Evolutionary conservation across 208 protist genomes (phyloP).

Genomic region (Wallacemonas rigidus): DNA sequence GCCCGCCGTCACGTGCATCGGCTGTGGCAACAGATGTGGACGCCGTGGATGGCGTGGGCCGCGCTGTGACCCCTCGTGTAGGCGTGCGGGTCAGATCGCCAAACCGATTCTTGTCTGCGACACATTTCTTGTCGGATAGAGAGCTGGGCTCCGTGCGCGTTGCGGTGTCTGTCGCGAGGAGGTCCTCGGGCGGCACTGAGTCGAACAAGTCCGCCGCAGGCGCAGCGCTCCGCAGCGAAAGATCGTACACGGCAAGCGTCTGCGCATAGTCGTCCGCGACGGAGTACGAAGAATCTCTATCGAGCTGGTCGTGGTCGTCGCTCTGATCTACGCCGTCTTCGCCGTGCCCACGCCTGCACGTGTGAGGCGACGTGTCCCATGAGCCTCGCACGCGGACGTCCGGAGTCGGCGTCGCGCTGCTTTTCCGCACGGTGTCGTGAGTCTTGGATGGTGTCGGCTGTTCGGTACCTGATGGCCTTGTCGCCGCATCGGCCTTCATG

Average conservation of each 20-base stretch:
- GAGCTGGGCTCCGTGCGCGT: not conserved
- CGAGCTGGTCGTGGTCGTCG: not conserved
- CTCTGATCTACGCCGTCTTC: not conserved
- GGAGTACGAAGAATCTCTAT: not conserved
- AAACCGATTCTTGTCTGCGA: too few relatives aligned
- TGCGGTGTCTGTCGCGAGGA: not conserved
- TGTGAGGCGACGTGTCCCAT: too few relatives aligned
- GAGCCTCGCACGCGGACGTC: too few relatives aligned
- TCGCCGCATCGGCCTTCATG: too few relatives aligned
- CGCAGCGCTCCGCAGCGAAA: constrained; percentile 25
- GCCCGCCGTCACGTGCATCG: too few relatives aligned
- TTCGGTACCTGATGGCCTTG: too few relatives aligned
- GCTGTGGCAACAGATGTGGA: too few relatives aligned
- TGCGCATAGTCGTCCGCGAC: constrained; percentile 18
- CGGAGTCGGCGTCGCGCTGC: too few relatives aligned
- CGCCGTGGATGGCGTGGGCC: too few relatives aligned
- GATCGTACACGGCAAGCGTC: constrained; percentile 38
- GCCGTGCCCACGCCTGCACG: too few relatives aligned
- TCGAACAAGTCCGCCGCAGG: constrained; percentile 11
- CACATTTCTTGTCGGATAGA: not conserved
- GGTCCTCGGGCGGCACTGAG: constrained; percentile 8
- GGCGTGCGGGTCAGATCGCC: not conserved
- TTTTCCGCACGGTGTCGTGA: too few relatives aligned
- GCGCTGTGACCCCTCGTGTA: not conserved
- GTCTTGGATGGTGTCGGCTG: too few relatives aligned